phyloP scores from a whole-genome alignment of 257 asterid genomes.

The Solanum corneliomulleri region DNA sequence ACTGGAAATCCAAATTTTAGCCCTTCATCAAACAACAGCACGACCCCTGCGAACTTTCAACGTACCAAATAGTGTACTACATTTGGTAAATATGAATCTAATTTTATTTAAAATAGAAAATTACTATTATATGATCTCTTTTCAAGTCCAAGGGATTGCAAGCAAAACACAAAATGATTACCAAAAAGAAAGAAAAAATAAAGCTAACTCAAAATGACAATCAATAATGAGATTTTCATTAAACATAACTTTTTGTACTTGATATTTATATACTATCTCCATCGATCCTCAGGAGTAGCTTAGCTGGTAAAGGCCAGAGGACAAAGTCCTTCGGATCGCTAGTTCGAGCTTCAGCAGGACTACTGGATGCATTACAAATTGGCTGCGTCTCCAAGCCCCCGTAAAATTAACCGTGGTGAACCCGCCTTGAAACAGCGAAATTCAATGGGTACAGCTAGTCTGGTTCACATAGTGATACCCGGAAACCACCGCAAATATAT shows the following conservation, averaged over 20 bases:
- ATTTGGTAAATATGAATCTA: no score
- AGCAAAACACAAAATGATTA: not conserved
- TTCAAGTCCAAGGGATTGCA: not conserved
- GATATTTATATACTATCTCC: not conserved
- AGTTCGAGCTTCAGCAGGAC: no score
- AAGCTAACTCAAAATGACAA: not conserved
- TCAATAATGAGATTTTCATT: not conserved
- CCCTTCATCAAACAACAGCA: not conserved
- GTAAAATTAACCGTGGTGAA: no score
- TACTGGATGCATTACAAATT: rapidly evolving
- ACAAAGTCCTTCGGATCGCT: no score
- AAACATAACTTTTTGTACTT: not conserved
- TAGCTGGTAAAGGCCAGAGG: rapidly evolving
- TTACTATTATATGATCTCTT: not conserved
- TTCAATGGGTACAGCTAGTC: no score
- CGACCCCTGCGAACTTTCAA: not conserved
- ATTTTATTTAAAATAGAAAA: not conserved
- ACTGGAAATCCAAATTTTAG: not conserved
- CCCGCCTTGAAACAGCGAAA: no score
- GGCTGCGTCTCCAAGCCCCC: rapidly evolving
- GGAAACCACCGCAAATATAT: no score
- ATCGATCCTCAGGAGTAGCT: no score
- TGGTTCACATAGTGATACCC: rapidly evolving
- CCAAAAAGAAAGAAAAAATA: no score
- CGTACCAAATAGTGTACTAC: not conserved